A percentile compares a stretch with the other conserved stretches of the same genome.
These are phyloP conservation scores for Zoysia matrella DNA, from an alignment of 202 grass and related monocot genomes.

Conservation along the genomic window DNA sequence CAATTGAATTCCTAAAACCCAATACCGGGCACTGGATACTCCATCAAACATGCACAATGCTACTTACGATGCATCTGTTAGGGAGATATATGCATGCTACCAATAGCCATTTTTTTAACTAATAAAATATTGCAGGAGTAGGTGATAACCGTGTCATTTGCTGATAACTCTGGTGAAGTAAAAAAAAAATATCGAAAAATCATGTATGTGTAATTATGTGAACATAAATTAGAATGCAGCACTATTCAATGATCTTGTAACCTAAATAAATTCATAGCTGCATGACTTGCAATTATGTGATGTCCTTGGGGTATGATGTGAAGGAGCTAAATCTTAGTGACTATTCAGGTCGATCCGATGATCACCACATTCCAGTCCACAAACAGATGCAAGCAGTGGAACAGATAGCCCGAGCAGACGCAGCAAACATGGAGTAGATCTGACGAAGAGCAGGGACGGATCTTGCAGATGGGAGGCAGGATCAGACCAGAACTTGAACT, in stretches of 20 bases:
- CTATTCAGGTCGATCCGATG: neutral
- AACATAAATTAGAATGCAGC: too few species aligned
- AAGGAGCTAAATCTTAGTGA: too few species aligned
- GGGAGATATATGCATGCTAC: neutral
- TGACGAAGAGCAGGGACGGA: conserved; percentile 3
- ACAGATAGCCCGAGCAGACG: neutral
- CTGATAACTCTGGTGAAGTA: too few species aligned
- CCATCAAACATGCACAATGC: neutral
- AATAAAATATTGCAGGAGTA: neutral
- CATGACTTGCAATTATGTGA: neutral
- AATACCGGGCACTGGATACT: neutral
- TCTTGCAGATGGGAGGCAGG: neutral
- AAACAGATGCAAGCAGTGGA: neutral
- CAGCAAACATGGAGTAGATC: neutral
- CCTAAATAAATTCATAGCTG: neutral
- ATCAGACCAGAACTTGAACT: conserved; percentile 92
- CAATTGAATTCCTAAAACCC: neutral
- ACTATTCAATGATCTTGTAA: neutral
- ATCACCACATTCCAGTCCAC: neutral
- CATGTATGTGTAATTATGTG: too few species aligned
- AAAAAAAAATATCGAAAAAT: too few species aligned
- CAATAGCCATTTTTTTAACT: neutral
- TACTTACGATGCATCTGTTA: neutral
- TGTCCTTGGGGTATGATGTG: neutral
- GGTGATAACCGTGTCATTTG: too few species aligned